Percentiles rank a stretch among this genome's conserved stretches.
These are phyloP conservation scores for Isatis lusitanica DNA, from an alignment of 441 rosid genomes.

Conservation along the genomic window DNA sequence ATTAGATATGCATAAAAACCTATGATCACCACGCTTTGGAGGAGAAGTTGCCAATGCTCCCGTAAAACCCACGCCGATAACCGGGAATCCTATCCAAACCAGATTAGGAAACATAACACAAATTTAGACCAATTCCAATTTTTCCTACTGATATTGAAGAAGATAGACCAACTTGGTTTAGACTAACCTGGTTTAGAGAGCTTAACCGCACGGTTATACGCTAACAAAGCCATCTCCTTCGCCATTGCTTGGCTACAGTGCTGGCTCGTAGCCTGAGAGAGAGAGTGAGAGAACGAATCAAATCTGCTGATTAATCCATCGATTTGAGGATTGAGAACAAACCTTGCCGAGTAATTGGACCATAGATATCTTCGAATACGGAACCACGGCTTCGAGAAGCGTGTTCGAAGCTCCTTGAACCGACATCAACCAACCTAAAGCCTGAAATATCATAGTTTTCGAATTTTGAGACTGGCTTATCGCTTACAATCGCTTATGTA, in stretches of 20 bases:
- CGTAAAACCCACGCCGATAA: conserved; percentile 89
- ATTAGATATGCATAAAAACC: conserved; percentile 33
- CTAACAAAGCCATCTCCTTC: conserved; percentile 72
- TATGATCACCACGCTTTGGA: conserved; percentile 81
- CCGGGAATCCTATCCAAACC: conserved; percentile 57
- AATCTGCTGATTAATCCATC: not conserved
- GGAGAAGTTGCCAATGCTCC: conserved; percentile 70
- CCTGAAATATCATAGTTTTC: conserved; percentile 40
- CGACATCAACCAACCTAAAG: conserved; percentile 75
- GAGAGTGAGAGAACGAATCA: conserved; percentile 1
- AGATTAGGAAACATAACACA: not conserved
- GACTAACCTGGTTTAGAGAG: conserved; percentile 69
- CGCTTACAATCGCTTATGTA: not conserved
- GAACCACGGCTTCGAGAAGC: conserved; percentile 77
- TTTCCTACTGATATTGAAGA: not conserved
- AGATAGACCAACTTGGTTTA: not conserved
- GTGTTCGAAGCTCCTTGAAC: conserved; percentile 91
- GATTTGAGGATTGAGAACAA: conserved; percentile 12
- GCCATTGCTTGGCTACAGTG: conserved; percentile 63
- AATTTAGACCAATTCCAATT: not conserved
- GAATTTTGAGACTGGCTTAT: not conserved
- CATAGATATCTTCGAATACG: conserved; percentile 66
- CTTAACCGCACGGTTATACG: conserved; percentile 87
- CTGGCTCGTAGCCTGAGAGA: conserved; percentile 57
- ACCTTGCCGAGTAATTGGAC: conserved; percentile 80